Evolutionary conservation across 2,329 filamentous ascomycete genomes (phyloP).

Genomic region (Gaeumannomyces sp.): DNA sequence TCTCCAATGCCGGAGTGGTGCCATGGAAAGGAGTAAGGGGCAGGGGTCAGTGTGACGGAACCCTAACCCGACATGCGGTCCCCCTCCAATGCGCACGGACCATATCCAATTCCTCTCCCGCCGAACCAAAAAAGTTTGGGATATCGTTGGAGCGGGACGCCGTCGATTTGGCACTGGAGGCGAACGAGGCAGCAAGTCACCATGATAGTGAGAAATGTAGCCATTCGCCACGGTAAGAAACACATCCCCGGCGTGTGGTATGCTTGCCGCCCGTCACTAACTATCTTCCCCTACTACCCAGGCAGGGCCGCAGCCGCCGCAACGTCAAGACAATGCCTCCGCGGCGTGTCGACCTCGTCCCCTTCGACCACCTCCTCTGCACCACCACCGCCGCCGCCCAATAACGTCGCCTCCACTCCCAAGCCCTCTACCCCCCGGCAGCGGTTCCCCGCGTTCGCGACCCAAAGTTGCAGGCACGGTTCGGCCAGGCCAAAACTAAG

Average conservation of each 20-base stretch:
- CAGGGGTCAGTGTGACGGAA: background rate
- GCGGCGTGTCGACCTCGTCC: slow-evolving; percentile 30
- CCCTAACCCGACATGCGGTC: background rate
- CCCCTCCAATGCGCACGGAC: slow-evolving; percentile 5
- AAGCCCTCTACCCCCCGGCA: background rate
- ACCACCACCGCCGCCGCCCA: slow-evolving; percentile 16
- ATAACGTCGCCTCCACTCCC: background rate
- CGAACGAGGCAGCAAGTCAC: slow-evolving; percentile 19
- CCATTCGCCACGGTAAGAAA: slow-evolving; percentile 47
- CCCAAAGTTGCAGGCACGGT: slow-evolving; percentile 10
- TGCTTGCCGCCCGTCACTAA: slow-evolving; percentile 15
- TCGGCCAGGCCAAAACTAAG: slow-evolving; percentile 2
- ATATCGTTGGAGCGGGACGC: background rate
- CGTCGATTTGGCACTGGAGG: background rate
- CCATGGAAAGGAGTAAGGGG: too few relatives aligned
- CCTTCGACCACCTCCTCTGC: slow-evolving; percentile 22
- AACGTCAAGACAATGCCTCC: slow-evolving; percentile 24
- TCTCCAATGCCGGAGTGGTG: too few relatives aligned
- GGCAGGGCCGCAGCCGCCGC: slow-evolving; percentile 46
- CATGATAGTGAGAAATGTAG: slow-evolving; percentile 52
- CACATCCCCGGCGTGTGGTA: background rate
- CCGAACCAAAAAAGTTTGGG: slow-evolving; percentile 5
- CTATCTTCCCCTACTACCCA: slow-evolving; percentile 24
- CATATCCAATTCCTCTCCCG: slow-evolving; percentile 1
- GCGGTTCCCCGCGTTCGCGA: slow-evolving; percentile 1